Evolutionary conservation across 129 eudicot genomes (phyloP).

Genomic region (Flaveria linearis): DNA sequence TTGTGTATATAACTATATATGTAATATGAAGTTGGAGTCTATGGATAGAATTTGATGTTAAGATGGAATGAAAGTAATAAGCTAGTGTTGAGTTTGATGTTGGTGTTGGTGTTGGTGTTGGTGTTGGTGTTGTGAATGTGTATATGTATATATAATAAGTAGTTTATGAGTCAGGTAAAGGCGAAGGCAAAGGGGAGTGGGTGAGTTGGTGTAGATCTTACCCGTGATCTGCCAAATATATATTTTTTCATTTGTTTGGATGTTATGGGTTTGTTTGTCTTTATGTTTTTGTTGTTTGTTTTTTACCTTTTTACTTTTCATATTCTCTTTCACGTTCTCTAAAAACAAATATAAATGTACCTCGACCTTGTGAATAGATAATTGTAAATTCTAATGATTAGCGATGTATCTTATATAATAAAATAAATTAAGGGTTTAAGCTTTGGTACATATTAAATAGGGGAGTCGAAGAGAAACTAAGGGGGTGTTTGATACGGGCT

Average conservation of each 20-base stretch:
- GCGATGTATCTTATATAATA: no score
- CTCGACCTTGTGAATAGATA: not conserved
- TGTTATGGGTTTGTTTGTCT: constrained; percentile 26
- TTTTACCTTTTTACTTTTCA: constrained; percentile 2
- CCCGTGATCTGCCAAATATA: constrained; percentile 30
- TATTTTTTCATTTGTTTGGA: not conserved
- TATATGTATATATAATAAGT: not conserved
- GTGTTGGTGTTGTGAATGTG: not conserved
- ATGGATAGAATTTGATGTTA: constrained; percentile 17
- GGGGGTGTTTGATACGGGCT: no score
- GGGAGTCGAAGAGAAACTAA: no score
- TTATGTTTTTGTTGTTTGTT: constrained; percentile 32
- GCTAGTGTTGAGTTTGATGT: not conserved
- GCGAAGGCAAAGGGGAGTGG: constrained; percentile 42
- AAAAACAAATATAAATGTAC: constrained; percentile 12
- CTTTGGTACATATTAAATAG: no score
- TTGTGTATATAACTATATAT: not conserved
- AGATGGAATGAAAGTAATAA: not conserved
- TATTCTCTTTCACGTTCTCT: constrained; percentile 36
- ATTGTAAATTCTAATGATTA: not conserved
- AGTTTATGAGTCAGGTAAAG: constrained; percentile 30
- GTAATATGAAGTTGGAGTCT: not conserved
- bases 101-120: no score
- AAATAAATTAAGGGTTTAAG: no score
- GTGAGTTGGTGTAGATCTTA: constrained; percentile 27